Evolutionary conservation across 495 filamentous ascomycete genomes (phyloP).

Genomic region (Hypoxylon intermedium): DNA sequence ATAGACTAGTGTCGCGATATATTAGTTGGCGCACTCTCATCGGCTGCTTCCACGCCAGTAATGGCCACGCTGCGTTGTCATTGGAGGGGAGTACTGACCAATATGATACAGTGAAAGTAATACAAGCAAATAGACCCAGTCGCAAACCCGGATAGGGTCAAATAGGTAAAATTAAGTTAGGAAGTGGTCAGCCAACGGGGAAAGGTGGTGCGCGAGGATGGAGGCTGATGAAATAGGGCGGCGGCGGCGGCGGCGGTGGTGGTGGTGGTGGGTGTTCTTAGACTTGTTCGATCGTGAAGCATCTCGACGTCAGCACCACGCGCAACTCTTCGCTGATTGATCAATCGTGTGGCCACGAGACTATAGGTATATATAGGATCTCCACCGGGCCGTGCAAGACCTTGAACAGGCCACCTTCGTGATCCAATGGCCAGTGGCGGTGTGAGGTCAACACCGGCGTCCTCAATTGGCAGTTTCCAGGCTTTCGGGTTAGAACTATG

Average conservation of each 20-base stretch:
- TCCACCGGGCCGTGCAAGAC: constrained; percentile 24
- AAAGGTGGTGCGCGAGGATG: constrained; percentile 22
- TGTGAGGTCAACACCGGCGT: constrained; percentile 35
- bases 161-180: constrained; percentile 22
- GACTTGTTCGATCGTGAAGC: constrained; percentile 41
- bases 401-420: constrained; percentile 20
- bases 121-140: constrained; percentile 29
- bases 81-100: constrained; percentile 56
- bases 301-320: constrained; percentile 46
- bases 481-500: constrained; percentile 31
- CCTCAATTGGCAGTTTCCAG: constrained; percentile 33
- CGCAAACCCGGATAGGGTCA: constrained; percentile 12
- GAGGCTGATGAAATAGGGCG: constrained; percentile 24
- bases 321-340: constrained; percentile 23
- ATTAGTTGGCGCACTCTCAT: constrained; percentile 43
- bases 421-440: constrained; percentile 32
- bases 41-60: constrained; percentile 14
- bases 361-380: constrained; percentile 39
- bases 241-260: constrained; percentile 25
- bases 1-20: constrained; percentile 41
- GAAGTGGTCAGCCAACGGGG: constrained; percentile 16
- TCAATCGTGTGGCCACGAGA: constrained; percentile 17
- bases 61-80: constrained; percentile 23
- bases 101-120: constrained; percentile 56
- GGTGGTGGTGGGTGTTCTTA: constrained; percentile 33